These are phyloP conservation scores for Yarrowia deformans DNA, from an alignment of 805 yeast species.

Conservation along the genomic window DNA sequence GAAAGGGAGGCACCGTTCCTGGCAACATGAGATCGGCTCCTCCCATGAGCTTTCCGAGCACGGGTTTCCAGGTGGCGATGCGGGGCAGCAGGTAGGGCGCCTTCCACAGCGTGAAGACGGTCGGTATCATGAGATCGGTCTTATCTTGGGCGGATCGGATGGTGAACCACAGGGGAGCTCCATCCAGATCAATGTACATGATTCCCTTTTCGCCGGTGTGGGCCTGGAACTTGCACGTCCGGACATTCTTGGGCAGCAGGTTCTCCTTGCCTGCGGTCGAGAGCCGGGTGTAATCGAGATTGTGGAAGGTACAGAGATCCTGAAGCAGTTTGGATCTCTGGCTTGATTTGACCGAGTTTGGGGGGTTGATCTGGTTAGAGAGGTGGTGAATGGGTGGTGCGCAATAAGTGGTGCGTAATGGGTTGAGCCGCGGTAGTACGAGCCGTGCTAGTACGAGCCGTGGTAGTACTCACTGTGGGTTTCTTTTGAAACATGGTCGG, in stretches of 20 bases:
- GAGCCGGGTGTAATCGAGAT: constrained; percentile 47
- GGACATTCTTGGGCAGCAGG: constrained; percentile 58
- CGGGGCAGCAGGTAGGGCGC: constrained; percentile 70
- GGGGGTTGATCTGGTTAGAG: constrained; percentile 61
- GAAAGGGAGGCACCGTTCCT: constrained; percentile 63
- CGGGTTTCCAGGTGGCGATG: constrained; percentile 74
- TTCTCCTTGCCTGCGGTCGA: constrained; percentile 45
- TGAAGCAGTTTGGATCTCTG: constrained; percentile 66
- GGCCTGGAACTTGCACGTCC: constrained; percentile 67
- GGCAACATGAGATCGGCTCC: constrained; percentile 71
- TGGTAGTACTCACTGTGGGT: constrained; percentile 52
- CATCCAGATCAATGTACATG: constrained; percentile 68
- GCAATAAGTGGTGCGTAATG: constrained; percentile 1
- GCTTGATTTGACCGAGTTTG: constrained; percentile 80
- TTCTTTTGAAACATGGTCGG: constrained; percentile 49
- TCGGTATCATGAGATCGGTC: constrained; percentile 66
- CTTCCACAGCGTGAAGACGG: constrained; percentile 73
- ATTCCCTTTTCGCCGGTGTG: constrained; percentile 63
- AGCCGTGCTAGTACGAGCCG: constrained; percentile 39
- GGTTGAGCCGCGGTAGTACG: no score
- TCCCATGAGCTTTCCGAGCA: constrained; percentile 68
- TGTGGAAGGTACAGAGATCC: constrained; percentile 54
- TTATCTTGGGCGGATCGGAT: constrained; percentile 50
- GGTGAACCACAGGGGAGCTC: constrained; percentile 78
- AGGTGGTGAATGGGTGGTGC: constrained; percentile 13